Evolutionary conservation across 352 stramenopile genomes (phyloP).

Genomic region (Globisporangium apiculatum): DNA sequence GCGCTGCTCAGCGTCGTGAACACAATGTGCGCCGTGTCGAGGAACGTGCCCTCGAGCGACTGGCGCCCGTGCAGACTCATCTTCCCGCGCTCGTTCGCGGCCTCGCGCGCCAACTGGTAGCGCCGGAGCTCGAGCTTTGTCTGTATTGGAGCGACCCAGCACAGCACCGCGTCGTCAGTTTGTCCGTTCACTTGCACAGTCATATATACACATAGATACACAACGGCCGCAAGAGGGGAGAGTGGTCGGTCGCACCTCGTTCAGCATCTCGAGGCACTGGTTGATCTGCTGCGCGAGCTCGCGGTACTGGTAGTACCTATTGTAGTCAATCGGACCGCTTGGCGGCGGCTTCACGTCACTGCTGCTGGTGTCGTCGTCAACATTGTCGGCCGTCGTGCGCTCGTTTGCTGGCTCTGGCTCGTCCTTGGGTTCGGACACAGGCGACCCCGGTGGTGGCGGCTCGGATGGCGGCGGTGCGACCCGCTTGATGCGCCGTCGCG

Average conservation of each 20-base stretch:
- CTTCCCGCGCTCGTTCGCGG: constrained; percentile 58
- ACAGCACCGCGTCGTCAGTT: background rate
- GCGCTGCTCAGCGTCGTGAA: constrained; percentile 91
- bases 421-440: constrained; percentile 1
- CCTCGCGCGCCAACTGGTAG: constrained; percentile 69
- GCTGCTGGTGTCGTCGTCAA: constrained; percentile 3
- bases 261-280: constrained; percentile 62
- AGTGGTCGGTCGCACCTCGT: constrained; percentile 34
- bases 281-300: constrained; percentile 74
- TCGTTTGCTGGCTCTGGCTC: background rate
- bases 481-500: background rate
- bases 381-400: background rate
- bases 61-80: constrained; percentile 61
- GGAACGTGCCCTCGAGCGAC: constrained; percentile 77
- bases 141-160: constrained; percentile 13
- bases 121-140: constrained; percentile 79
- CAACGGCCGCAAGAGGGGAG: background rate
- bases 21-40: constrained; percentile 89
- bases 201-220: background rate
- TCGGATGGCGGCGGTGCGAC: constrained; percentile 8
- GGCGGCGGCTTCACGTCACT: background rate
- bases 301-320: constrained; percentile 58
- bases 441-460: constrained; percentile 9
- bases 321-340: constrained; percentile 57
- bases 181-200: too few species aligned